A percentile compares a stretch with the other conserved stretches of the same genome.
These are phyloP conservation scores for Boletus semigastroideus DNA, from an alignment of 1,284 basidiomycete genomes.

Conservation along the genomic window DNA sequence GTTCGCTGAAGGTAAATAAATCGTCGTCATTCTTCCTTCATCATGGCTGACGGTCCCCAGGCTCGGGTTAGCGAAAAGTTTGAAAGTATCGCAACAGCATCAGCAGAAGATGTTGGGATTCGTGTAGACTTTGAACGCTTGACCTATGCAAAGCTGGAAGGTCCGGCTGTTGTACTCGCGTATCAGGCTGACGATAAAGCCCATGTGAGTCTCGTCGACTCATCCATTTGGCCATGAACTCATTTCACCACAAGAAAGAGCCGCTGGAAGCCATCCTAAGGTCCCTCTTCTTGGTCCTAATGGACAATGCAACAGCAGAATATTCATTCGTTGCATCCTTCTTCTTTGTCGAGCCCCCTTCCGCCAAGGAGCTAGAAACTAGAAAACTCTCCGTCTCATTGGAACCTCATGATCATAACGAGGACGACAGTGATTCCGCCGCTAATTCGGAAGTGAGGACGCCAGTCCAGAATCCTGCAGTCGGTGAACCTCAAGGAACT, in stretches of 20 bases:
- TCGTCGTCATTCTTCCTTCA: not conserved
- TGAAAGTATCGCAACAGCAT: slow-evolving; percentile 51
- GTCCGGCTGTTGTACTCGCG: slow-evolving; percentile 75
- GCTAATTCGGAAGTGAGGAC: slow-evolving; percentile 41
- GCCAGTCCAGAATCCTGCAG: slow-evolving; percentile 8
- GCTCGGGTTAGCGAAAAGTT: slow-evolving; percentile 61
- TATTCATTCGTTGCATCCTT: slow-evolving; percentile 85
- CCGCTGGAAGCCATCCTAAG: slow-evolving; percentile 81
- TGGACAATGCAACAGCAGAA: slow-evolving; percentile 92
- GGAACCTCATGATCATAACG: slow-evolving; percentile 19
- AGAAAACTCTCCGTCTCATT: slow-evolving; percentile 21
- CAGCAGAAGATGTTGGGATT: slow-evolving; percentile 40
- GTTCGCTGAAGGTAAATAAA: slow-evolving; percentile 65
- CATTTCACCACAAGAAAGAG: slow-evolving; percentile 61
- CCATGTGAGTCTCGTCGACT: slow-evolving; percentile 54
- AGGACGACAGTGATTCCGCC: slow-evolving; percentile 35
- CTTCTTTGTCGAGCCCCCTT: slow-evolving; percentile 54
- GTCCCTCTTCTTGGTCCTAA: slow-evolving; percentile 82
- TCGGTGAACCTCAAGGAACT: slow-evolving; percentile 20
- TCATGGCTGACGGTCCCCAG: slow-evolving; percentile 36
- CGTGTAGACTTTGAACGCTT: slow-evolving; percentile 57
- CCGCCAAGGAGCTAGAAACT: slow-evolving; percentile 39
- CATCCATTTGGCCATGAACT: slow-evolving; percentile 5
- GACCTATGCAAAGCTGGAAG: slow-evolving; percentile 69
- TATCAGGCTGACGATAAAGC: slow-evolving; percentile 86